Percentiles rank a stretch among this genome's conserved stretches.
Evolutionary conservation across 192 early-diverging fungal genomes (phyloP).

Genomic region (Entomortierella lignicola): DNA sequence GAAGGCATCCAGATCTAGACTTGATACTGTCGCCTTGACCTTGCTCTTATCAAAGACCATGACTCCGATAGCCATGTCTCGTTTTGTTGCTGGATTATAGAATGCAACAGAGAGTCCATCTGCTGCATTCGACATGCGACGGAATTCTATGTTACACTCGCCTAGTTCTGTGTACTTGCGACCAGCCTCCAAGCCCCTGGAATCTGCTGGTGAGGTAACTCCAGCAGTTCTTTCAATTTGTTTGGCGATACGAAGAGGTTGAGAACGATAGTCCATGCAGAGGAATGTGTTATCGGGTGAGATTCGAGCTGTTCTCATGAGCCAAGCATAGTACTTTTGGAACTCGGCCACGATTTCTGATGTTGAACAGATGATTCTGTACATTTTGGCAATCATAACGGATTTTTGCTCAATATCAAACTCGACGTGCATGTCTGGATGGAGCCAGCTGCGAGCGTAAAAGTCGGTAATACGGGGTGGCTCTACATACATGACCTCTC

Average conservation of each 20-base stretch:
- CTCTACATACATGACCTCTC: slow-evolving; percentile 27
- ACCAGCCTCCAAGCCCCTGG: slow-evolving; percentile 10
- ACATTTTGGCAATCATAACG: slow-evolving; percentile 32
- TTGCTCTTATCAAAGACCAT: slow-evolving; percentile 32
- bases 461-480: slow-evolving; percentile 40
- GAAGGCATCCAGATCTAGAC: slow-evolving; percentile 11
- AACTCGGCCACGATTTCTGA: slow-evolving; percentile 28
- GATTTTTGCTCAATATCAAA: slow-evolving; percentile 20
- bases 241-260: slow-evolving; percentile 24
- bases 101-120: slow-evolving; percentile 37
- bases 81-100: slow-evolving; percentile 38
- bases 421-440: slow-evolving; percentile 38
- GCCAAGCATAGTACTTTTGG: slow-evolving; percentile 15
- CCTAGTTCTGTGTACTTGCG: slow-evolving; percentile 32
- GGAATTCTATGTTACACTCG: slow-evolving; percentile 43
- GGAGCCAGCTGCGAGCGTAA: slow-evolving; percentile 39
- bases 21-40: slow-evolving; percentile 15
- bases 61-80: slow-evolving; percentile 32
- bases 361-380: slow-evolving; percentile 32
- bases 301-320: slow-evolving; percentile 29
- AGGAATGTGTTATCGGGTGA: slow-evolving; percentile 43
- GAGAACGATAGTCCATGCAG: slow-evolving; percentile 39
- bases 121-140: slow-evolving; percentile 39
- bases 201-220: background rate
- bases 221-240: background rate